A percentile compares a stretch with the other conserved stretches of the same genome.
These are phyloP conservation scores for Sporisorium exsertum DNA, from an alignment of 1,284 basidiomycete genomes.

Conservation along the genomic window DNA sequence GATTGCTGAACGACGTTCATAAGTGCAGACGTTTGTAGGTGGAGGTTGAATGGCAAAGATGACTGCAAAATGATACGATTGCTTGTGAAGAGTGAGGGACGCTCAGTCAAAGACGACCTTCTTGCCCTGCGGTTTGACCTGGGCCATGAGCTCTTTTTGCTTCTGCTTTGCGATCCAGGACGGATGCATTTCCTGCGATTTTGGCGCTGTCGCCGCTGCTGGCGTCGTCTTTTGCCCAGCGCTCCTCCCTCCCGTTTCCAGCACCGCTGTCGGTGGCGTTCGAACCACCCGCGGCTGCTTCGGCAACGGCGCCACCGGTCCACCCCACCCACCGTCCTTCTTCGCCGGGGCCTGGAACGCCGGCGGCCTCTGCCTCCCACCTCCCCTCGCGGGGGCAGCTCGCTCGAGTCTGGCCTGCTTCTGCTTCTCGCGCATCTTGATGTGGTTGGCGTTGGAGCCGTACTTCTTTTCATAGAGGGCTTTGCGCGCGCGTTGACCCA, in stretches of 20 bases:
- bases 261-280: not conserved
- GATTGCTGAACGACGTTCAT: slow-evolving; percentile 68
- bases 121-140: slow-evolving; percentile 54
- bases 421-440: slow-evolving; percentile 69
- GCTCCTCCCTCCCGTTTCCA: not conserved
- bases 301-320: slow-evolving; percentile 27
- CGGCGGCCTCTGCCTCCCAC: slow-evolving; percentile 28
- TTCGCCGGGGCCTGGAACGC: slow-evolving; percentile 38
- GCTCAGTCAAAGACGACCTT: slow-evolving; percentile 60
- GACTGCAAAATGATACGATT: not conserved
- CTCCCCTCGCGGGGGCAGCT: not conserved
- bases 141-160: slow-evolving; percentile 57
- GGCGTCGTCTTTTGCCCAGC: not conserved
- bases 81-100: not conserved
- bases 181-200: slow-evolving; percentile 55
- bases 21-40: not conserved
- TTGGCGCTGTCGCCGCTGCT: slow-evolving; percentile 4
- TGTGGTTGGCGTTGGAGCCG: slow-evolving; percentile 88
- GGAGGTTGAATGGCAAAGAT: not conserved
- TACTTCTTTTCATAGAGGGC: slow-evolving; percentile 99
- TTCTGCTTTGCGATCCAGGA: slow-evolving; percentile 65
- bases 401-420: slow-evolving; percentile 23
- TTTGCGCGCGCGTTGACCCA: slow-evolving; percentile 89
- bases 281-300: slow-evolving; percentile 24
- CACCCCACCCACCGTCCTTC: slow-evolving; percentile 43